Conservation (phyloP, 768 basidiomycete genomes). For the Dendrothele bispora region DNA sequence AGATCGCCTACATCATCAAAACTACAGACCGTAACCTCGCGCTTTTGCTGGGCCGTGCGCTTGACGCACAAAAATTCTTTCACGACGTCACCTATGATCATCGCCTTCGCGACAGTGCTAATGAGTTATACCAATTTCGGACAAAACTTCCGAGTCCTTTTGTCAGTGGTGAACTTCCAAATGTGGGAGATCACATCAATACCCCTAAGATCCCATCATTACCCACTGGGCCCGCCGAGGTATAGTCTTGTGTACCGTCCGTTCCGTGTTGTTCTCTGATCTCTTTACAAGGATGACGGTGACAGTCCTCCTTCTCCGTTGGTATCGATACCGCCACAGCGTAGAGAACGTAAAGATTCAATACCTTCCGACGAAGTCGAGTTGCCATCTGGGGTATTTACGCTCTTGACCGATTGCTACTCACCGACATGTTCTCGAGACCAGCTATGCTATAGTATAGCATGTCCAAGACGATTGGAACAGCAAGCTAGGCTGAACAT, state of each 20-base stretch:
- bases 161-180: constrained; percentile 69
- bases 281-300: constrained; percentile 25
- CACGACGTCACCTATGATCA: constrained; percentile 99
- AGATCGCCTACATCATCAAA: constrained; percentile 97
- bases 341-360: constrained; percentile 35
- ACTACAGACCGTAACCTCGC: constrained; percentile 97
- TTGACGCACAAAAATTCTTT: constrained; percentile 98
- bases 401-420: constrained; percentile 95
- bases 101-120: constrained; percentile 82
- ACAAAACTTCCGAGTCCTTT: constrained; percentile 83
- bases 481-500: constrained; percentile 94
- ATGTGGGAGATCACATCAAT: constrained; percentile 28
- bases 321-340: constrained; percentile 20
- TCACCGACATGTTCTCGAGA: constrained; percentile 96
- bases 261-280: constrained; percentile 1
- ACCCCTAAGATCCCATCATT: too few species aligned
- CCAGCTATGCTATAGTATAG: constrained; percentile 95
- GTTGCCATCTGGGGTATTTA: constrained; percentile 93
- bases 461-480: constrained; percentile 90
- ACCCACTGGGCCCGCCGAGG: too few species aligned
- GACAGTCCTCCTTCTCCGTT: constrained; percentile 26
- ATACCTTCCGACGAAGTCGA: constrained; percentile 59
- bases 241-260: too few species aligned
- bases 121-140: constrained; percentile 92
- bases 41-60: constrained; percentile 87